Conservation (phyloP, 768 basidiomycete genomes). For the Chlorophyllum brunneum region DNA sequence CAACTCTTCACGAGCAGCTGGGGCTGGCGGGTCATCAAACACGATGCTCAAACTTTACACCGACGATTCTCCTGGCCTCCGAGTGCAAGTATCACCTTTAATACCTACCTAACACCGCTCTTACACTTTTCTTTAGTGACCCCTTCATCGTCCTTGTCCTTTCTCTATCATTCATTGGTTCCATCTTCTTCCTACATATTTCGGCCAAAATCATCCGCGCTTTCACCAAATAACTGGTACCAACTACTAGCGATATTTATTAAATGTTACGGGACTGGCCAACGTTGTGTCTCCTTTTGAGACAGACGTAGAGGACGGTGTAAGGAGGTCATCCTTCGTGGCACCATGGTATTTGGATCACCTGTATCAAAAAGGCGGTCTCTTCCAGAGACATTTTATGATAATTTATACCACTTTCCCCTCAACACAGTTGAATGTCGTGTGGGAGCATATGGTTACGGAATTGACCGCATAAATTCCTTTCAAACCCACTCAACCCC, state of each 20-base stretch:
- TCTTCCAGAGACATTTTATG: slow-evolving; percentile 23
- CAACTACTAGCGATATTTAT: slow-evolving; percentile 5
- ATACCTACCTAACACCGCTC: slow-evolving; percentile 2
- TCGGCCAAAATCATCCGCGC: slow-evolving; percentile 90
- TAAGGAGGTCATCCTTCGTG: slow-evolving; percentile 3
- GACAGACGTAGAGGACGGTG: slow-evolving; percentile 5
- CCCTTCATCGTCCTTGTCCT: slow-evolving; percentile 96
- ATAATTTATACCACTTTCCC: slow-evolving; percentile 31
- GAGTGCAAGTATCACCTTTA: slow-evolving; percentile 59
- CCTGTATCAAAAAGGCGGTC: slow-evolving; percentile 35
- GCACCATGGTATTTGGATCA: slow-evolving; percentile 26
- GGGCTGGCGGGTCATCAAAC: slow-evolving; percentile 93
- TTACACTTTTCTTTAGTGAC: slow-evolving; percentile 50
- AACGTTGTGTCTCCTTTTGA: background rate
- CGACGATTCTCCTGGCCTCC: slow-evolving; percentile 93
- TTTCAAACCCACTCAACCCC: background rate
- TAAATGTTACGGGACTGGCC: background rate
- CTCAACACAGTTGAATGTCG: no score
- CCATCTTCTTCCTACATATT: slow-evolving; percentile 98
- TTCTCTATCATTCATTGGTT: slow-evolving; percentile 94
- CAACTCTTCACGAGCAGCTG: slow-evolving; percentile 86
- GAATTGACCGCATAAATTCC: background rate
- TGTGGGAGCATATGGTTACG: no score
- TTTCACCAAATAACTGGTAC: slow-evolving; percentile 67
- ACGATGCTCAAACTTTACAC: slow-evolving; percentile 99